Conservation (phyloP, 2,329 filamentous ascomycete species). For the Aspergillus sergii region DNA sequence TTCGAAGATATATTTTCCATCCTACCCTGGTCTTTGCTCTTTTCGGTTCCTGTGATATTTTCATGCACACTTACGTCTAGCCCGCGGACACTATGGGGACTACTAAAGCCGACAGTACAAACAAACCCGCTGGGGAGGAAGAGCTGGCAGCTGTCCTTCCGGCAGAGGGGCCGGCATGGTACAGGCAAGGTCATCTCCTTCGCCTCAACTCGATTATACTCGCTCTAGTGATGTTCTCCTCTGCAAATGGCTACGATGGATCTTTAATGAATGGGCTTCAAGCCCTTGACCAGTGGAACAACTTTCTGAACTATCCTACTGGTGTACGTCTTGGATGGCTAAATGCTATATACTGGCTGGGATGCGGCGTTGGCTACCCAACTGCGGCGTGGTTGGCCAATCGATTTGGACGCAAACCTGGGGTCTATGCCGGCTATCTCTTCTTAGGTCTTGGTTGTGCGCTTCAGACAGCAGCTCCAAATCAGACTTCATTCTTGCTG, state of each 20-base stretch:
- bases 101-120: neutral
- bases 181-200: conserved; percentile 3
- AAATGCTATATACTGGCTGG: conserved; percentile 34
- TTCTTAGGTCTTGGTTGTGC: conserved; percentile 34
- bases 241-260: conserved; percentile 1
- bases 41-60: neutral
- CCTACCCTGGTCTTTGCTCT: neutral
- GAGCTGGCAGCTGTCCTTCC: neutral
- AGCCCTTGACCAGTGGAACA: conserved; percentile 34
- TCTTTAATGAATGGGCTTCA: conserved; percentile 34
- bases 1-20: neutral
- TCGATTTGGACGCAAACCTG: conserved; percentile 37
- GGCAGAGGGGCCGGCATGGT: neutral
- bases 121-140: neutral
- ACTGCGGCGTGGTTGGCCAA: conserved; percentile 36
- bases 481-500: conserved; percentile 35
- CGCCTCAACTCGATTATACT: conserved; percentile 13
- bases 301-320: conserved; percentile 31
- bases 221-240: conserved; percentile 12
- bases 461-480: conserved; percentile 32
- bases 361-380: conserved; percentile 31
- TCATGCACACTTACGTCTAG: neutral
- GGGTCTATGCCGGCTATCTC: conserved; percentile 35
- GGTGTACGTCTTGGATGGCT: conserved; percentile 35
- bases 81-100: neutral